Percentiles rank a stretch among this genome's conserved stretches.
Evolutionary conservation across 345 rosid genomes (phyloP).

Genomic region (Cardiospermum halicacabum): DNA sequence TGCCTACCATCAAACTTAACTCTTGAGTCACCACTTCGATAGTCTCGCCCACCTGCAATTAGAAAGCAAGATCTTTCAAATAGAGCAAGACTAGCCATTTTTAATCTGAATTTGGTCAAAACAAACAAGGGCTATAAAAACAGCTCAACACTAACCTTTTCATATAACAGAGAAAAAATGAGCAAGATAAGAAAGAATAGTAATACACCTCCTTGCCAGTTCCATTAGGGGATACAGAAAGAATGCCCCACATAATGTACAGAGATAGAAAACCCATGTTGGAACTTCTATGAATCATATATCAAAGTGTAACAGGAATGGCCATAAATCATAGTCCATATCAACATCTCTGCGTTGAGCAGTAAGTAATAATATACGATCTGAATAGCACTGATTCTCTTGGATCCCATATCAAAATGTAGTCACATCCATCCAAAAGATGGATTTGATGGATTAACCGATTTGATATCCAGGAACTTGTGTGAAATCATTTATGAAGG

Average conservation of each 20-base stretch:
- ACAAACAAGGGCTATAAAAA: conserved; percentile 24
- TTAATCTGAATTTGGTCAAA: conserved; percentile 17
- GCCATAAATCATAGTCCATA: conserved; percentile 29
- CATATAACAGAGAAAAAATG: conserved; percentile 41
- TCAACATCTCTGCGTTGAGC: conserved; percentile 39
- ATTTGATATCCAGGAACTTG: conserved; percentile 30
- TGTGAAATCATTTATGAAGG: conserved; percentile 25
- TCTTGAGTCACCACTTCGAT: conserved; percentile 72
- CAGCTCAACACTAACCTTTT: conserved; percentile 37
- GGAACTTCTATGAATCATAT: conserved; percentile 30
- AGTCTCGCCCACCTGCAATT: conserved; percentile 54
- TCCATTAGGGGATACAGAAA: conserved; percentile 45
- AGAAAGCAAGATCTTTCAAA: conserved; percentile 25
- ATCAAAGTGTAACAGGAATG: conserved; percentile 29
- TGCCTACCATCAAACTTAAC: conserved; percentile 67
- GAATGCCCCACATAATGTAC: conserved; percentile 39
- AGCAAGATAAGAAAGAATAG: conserved; percentile 45
- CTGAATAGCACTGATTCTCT: conserved; percentile 28
- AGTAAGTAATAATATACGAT: conserved; percentile 38
- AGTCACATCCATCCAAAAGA: conserved; percentile 23
- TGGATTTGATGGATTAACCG: conserved; percentile 18
- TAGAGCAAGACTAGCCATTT: conserved; percentile 20
- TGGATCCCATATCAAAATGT: conserved; percentile 31
- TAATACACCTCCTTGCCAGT: conserved; percentile 52
- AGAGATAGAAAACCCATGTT: conserved; percentile 35